Conservation (phyloP, 129 eudicot species). For the Smallanthus sonchifolius region DNA sequence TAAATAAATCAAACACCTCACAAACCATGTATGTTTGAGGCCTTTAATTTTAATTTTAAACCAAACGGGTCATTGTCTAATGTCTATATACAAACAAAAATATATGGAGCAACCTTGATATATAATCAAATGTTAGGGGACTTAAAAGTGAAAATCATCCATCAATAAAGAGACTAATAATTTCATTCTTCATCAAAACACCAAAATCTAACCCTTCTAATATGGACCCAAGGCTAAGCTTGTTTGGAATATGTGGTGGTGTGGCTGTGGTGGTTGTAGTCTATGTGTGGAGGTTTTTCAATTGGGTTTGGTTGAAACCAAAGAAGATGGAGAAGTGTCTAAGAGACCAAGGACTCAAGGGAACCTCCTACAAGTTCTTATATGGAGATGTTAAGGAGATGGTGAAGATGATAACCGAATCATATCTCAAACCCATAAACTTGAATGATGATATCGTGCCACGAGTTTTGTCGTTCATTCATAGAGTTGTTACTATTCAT, state of each 20-base stretch:
- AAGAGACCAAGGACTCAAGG: constrained; percentile 53
- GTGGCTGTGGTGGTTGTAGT: background rate
- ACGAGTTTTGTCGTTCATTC: constrained; percentile 54
- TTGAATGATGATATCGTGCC: constrained; percentile 43
- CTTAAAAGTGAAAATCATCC: background rate
- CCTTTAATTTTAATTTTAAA: too few species aligned
- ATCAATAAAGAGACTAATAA: background rate
- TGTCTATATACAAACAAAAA: too few species aligned
- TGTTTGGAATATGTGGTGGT: background rate
- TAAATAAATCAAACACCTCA: too few species aligned
- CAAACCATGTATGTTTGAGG: too few species aligned
- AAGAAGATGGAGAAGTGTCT: constrained; percentile 47
- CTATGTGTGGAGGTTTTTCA: constrained; percentile 1
- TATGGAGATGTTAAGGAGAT: constrained; percentile 49
- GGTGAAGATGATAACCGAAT: constrained; percentile 37
- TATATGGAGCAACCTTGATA: background rate
- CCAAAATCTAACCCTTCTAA: background rate
- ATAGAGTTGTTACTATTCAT: constrained; percentile 35
- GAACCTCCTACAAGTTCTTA: constrained; percentile 49
- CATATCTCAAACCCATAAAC: constrained; percentile 50
- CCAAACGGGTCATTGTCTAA: too few species aligned
- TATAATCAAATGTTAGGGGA: background rate
- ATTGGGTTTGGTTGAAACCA: constrained; percentile 53
- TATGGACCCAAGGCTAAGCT: background rate
- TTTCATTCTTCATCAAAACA: background rate